Conservation (phyloP, 2,329 filamentous ascomycete genomes). For the Sclerotinia nivalis region DNA sequence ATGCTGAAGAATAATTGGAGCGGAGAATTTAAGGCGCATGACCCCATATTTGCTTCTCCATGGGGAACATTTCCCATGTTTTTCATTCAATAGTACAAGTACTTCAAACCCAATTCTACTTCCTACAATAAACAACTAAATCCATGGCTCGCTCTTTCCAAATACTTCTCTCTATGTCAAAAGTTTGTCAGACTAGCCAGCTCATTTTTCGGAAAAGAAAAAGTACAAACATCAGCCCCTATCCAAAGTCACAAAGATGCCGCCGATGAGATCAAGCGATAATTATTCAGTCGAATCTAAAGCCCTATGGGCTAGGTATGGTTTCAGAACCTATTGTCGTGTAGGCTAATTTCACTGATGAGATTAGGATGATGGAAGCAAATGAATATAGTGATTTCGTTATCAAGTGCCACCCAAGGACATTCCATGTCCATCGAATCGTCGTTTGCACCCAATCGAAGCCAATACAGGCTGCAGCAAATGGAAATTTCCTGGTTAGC, state of each 20-base stretch:
- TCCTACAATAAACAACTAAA: neutral
- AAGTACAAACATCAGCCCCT: neutral
- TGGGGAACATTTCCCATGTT: slow-evolving; percentile 6
- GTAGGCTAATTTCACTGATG: neutral
- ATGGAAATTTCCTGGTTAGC: slow-evolving; percentile 27
- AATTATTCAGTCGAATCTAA: neutral
- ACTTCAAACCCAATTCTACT: neutral
- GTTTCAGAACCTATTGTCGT: neutral
- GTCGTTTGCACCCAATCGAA: slow-evolving; percentile 33
- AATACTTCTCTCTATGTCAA: neutral
- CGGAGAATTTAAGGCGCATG: neutral
- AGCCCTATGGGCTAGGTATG: slow-evolving; percentile 1
- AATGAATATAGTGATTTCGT: slow-evolving; percentile 29
- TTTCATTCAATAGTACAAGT: neutral
- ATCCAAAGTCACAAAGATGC: neutral
- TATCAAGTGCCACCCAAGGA: slow-evolving; percentile 27
- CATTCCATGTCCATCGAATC: slow-evolving; percentile 30
- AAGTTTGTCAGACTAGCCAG: neutral
- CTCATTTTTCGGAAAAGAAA: neutral
- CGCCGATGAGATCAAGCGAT: neutral
- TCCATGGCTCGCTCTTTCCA: neutral
- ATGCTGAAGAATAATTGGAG: slow-evolving; percentile 10
- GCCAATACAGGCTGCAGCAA: slow-evolving; percentile 25
- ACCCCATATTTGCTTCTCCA: slow-evolving; percentile 13
- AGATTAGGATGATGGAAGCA: slow-evolving; percentile 13